Conservation (phyloP, 345 rosid species). For the Sonneratia caseolaris region DNA sequence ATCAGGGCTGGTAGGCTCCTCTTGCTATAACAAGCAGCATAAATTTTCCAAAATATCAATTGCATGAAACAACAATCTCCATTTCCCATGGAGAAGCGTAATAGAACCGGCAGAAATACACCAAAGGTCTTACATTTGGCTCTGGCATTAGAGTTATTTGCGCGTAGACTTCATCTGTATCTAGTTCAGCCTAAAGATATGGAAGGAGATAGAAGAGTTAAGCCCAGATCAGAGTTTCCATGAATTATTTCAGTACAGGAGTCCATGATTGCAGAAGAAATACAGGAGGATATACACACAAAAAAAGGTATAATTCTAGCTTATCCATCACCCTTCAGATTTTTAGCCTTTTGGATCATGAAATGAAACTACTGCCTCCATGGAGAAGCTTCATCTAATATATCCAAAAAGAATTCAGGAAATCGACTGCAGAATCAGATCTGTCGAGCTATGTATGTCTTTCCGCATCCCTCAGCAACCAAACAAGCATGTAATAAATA, state of each 20-base stretch:
- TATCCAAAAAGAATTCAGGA: too few relatives aligned
- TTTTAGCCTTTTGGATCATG: too few relatives aligned
- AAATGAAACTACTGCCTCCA: too few relatives aligned
- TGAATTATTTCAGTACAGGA: neutral
- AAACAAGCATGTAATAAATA: neutral
- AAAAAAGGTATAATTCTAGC: too few relatives aligned
- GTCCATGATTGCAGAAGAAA: too few relatives aligned
- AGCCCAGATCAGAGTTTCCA: neutral
- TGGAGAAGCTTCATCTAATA: too few relatives aligned
- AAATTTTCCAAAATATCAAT: neutral
- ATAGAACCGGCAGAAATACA: neutral
- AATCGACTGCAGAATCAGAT: neutral
- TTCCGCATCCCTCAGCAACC: neutral
- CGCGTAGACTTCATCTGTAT: constrained; percentile 37
- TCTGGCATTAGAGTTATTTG: constrained; percentile 75
- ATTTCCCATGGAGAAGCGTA: neutral
- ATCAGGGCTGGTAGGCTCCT: constrained; percentile 50
- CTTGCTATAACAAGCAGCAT: constrained; percentile 28
- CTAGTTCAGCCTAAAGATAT: constrained; percentile 71
- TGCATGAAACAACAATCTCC: too few relatives aligned
- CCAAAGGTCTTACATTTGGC: constrained; percentile 34
- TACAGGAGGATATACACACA: too few relatives aligned
- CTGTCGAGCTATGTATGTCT: neutral
- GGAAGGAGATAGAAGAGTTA: constrained; percentile 9
- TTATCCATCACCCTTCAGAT: too few relatives aligned